These are phyloP conservation scores for Populus hybrid DNA, from an alignment of 441 rosid genomes.

Conservation along the genomic window DNA sequence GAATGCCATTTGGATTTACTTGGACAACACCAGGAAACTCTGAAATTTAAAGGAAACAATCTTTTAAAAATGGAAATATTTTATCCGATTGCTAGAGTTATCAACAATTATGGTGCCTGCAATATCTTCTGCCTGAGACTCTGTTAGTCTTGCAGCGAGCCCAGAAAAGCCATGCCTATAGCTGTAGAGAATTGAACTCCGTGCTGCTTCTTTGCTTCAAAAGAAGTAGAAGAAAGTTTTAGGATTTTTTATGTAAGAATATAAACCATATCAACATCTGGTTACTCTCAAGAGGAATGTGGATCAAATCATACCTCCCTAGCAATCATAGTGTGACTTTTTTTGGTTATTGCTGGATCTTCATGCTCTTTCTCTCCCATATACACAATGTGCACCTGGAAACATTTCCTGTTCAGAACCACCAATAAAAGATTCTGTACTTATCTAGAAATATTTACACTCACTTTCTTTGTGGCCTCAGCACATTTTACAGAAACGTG, in stretches of 20 bases:
- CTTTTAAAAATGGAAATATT: not conserved
- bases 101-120: slow-evolving; percentile 28
- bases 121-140: slow-evolving; percentile 42
- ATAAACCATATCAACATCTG: not conserved
- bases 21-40: slow-evolving; percentile 40
- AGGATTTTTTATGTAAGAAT: not conserved
- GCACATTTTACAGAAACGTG: slow-evolving; percentile 1
- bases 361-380: slow-evolving; percentile 38
- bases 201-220: slow-evolving; percentile 51
- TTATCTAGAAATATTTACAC: slow-evolving; percentile 6
- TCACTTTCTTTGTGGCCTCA: slow-evolving; percentile 29
- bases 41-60: slow-evolving; percentile 8
- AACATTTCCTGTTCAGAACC: slow-evolving; percentile 16
- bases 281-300: not conserved
- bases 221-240: not conserved
- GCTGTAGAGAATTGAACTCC: slow-evolving; percentile 50
- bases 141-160: slow-evolving; percentile 52
- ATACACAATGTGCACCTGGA: slow-evolving; percentile 42
- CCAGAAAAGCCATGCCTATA: slow-evolving; percentile 66
- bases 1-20: slow-evolving; percentile 34
- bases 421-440: not conserved
- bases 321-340: slow-evolving; percentile 34
- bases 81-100: not conserved
- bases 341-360: slow-evolving; percentile 31
- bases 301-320: slow-evolving; percentile 31